These are phyloP conservation scores for Porpolomopsis calyptriformis DNA, from an alignment of 768 basidiomycete genomes.

Conservation along the genomic window DNA sequence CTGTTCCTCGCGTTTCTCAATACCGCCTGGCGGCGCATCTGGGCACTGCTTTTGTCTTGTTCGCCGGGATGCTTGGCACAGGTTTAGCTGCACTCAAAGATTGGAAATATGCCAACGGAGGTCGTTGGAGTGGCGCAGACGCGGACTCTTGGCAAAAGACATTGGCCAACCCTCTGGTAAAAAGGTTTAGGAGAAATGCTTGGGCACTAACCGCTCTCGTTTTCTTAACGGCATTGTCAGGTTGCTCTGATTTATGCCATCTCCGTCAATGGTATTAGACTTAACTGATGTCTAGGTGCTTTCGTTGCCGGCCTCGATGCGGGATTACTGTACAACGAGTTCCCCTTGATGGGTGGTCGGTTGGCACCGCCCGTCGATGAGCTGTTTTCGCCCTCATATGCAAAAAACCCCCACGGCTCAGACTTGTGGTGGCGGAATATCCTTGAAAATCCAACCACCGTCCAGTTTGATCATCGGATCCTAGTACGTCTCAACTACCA, in stretches of 20 bases:
- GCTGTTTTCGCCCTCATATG: constrained; percentile 67
- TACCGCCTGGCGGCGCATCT: constrained; percentile 94
- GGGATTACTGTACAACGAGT: constrained; percentile 95
- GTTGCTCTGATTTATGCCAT: constrained; percentile 32
- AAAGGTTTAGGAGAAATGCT: constrained; percentile 47
- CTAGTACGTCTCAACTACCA: constrained; percentile 37
- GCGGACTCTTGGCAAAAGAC: constrained; percentile 32
- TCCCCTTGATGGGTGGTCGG: constrained; percentile 89
- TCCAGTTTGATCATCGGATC: constrained; percentile 92
- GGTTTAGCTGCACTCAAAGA: constrained; percentile 72
- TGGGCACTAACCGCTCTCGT: constrained; percentile 67
- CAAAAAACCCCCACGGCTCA: constrained; percentile 52
- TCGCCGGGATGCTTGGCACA: constrained; percentile 81
- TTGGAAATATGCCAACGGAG: constrained; percentile 55
- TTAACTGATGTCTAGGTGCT: constrained; percentile 52
- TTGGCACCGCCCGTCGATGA: constrained; percentile 75
- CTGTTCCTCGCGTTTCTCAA: constrained; percentile 91
- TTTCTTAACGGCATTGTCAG: constrained; percentile 85
- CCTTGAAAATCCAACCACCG: constrained; percentile 95
- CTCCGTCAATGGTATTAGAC: neutral
- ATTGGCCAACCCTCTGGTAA: constrained; percentile 46
- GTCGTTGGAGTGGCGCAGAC: constrained; percentile 46
- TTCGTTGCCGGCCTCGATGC: constrained; percentile 98
- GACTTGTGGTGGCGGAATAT: constrained; percentile 95
- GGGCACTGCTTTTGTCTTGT: constrained; percentile 84